A percentile compares a stretch with the other conserved stretches of the same genome.
These are phyloP conservation scores for Vitis amurensis DNA, from an alignment of 164 flowering plant genomes.

Conservation along the genomic window DNA sequence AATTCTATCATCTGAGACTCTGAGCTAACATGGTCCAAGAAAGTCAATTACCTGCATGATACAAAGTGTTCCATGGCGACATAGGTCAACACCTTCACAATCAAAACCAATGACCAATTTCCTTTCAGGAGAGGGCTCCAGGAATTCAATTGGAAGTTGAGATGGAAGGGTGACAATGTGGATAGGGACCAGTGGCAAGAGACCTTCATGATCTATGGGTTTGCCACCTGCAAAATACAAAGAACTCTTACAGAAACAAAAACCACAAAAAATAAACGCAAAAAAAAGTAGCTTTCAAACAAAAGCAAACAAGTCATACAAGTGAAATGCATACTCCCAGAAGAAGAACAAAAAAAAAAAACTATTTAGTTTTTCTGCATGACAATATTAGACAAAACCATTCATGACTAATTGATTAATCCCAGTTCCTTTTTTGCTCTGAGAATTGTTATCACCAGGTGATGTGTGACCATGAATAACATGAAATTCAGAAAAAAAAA, in stretches of 20 bases:
- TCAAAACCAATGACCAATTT: slow-evolving; percentile 80
- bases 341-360: too few relatives aligned
- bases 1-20: background rate
- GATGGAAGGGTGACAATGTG: slow-evolving; percentile 67
- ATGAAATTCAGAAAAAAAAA: too few relatives aligned
- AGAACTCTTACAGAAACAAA: background rate
- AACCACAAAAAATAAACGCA: background rate
- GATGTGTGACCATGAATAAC: too few relatives aligned
- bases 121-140: slow-evolving; percentile 66
- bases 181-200: slow-evolving; percentile 45
- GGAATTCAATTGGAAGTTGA: slow-evolving; percentile 77
- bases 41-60: slow-evolving; percentile 70
- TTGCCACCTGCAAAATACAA: slow-evolving; percentile 35
- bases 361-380: too few relatives aligned
- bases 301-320: too few relatives aligned
- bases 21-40: background rate
- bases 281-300: too few relatives aligned
- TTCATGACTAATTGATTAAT: too few relatives aligned
- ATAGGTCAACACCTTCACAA: slow-evolving; percentile 92
- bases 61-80: slow-evolving; percentile 83
- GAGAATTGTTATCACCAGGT: too few relatives aligned
- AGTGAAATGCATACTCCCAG: too few relatives aligned
- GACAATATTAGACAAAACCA: too few relatives aligned
- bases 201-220: slow-evolving; percentile 28
- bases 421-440: too few relatives aligned